Base-by-base conservation (phyloP, 305 asterid species). In the Fraxinus sp. region DNA sequence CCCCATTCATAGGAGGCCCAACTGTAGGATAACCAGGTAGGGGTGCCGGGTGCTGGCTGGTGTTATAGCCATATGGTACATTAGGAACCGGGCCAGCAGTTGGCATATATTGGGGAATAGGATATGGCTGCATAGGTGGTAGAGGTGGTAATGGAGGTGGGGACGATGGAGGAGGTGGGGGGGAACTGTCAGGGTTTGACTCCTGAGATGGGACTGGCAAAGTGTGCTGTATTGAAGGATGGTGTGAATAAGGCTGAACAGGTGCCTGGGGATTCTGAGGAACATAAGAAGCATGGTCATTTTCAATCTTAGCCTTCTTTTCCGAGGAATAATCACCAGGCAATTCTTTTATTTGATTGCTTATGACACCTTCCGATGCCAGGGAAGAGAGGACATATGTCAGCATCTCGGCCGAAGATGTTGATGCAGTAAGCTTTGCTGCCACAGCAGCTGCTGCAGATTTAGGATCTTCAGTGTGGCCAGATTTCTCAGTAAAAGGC, bases 341-440 rank as follows among this genome's bases (percentile, higher is more conserved):
- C 41, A 91, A 68, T 41, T 91, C 93, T 68, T 87, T 84, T n/a
- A 75, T 49, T 28, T 89, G 75, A 77, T 88, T 92, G 78, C 94
- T 83, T 24, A 93, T 92, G 55, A 93, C 93, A 76, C 98, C 98
- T 81, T 91, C 99, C 0, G 98, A 95, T 26, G 97, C 96, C 41
- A 95, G 89, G 52, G 98, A 93, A 2, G 97, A 90, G 82, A 96
- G 96, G 79, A 93, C 95, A 18, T 85, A 91, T 9, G 94, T 89
- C 79, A 96, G 91, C 98, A 96, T 92, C 87, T 93, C 87, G 52
- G 99, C 98, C 3, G 99, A 93, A 55, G 99, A 93, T 3, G 98
- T 79, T 11, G 98, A 93, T 26, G 98, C 92, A 2, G 98, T 85
- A 18, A 93, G 95, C 90, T 95, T 92, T 75, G 97, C 98, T 0